Conservation (phyloP, 805 yeast species). For the Starmerella apicola region DNA sequence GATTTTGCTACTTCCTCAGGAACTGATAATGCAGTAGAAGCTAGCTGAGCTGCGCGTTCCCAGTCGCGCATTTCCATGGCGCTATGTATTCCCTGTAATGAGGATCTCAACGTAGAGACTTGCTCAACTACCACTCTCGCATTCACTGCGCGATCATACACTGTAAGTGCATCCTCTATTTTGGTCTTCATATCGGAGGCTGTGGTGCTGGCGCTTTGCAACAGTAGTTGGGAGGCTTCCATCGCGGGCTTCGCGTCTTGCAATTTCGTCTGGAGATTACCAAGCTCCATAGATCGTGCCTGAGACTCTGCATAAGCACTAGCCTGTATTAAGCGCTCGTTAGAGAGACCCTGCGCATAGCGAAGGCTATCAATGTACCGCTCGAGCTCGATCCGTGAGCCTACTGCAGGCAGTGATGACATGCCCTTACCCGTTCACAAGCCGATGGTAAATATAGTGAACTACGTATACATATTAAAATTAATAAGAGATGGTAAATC, state of each 20-base stretch:
- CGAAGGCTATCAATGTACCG: conserved; percentile 14
- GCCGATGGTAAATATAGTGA: too few species aligned
- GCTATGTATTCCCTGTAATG: conserved; percentile 50
- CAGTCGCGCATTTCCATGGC: conserved; percentile 61
- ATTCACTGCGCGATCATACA: conserved; percentile 37
- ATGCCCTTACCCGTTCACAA: too few species aligned
- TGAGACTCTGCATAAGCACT: conserved; percentile 3
- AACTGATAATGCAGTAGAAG: conserved; percentile 40
- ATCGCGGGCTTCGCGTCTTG: conserved; percentile 7
- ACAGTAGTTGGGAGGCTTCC: conserved; percentile 8
- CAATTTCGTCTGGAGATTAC: conserved; percentile 9
- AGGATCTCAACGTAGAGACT: conserved; percentile 52
- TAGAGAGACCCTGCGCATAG: conserved; percentile 7
- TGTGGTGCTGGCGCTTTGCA: conserved; percentile 12
- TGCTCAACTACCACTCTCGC: conserved; percentile 54
- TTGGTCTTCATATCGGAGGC: conserved; percentile 7
- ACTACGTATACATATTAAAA: too few species aligned
- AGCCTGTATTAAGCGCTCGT: conserved; percentile 7
- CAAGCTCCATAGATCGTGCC: conserved; percentile 8
- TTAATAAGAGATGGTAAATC: too few species aligned
- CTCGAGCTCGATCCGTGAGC: conserved; percentile 19
- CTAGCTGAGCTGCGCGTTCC: conserved; percentile 65
- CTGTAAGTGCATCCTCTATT: conserved; percentile 9
- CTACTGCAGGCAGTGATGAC: conserved; percentile 3
- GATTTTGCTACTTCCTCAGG: conserved; percentile 47